phyloP scores from a whole-genome alignment of 768 basidiomycete genomes.

The Clitopilus passeckerianus region DNA sequence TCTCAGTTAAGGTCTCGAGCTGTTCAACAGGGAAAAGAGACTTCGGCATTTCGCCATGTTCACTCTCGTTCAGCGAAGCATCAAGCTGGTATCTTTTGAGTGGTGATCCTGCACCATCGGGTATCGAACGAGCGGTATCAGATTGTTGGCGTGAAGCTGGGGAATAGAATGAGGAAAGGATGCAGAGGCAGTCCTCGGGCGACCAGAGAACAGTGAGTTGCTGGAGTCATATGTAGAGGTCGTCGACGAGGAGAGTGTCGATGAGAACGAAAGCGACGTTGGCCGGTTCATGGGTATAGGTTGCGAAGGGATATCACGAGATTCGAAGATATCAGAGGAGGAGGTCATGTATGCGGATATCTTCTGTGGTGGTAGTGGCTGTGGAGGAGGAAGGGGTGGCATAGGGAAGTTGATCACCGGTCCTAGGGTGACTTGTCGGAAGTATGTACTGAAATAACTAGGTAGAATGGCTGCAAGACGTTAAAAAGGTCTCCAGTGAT shows the following conservation, averaged over 20 bases:
- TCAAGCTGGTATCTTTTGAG: slow-evolving; percentile 41
- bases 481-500: background rate
- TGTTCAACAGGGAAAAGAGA: slow-evolving; percentile 35
- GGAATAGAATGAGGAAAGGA: slow-evolving; percentile 22
- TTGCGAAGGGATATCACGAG: slow-evolving; percentile 30
- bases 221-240: slow-evolving; percentile 21
- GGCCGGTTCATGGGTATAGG: slow-evolving; percentile 31
- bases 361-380: slow-evolving; percentile 45
- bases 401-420: slow-evolving; percentile 63
- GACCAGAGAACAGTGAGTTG: slow-evolving; percentile 17
- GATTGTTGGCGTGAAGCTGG: slow-evolving; percentile 9
- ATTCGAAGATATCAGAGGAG: slow-evolving; percentile 26
- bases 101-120: slow-evolving; percentile 15
- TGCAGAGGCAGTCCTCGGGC: slow-evolving; percentile 23
- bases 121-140: slow-evolving; percentile 8
- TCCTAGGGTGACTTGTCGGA: slow-evolving; percentile 57
- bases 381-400: slow-evolving; percentile 65
- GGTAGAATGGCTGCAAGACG: slow-evolving; percentile 52
- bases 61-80: slow-evolving; percentile 38
- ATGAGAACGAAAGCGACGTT: slow-evolving; percentile 49
- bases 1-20: slow-evolving; percentile 44
- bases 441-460: slow-evolving; percentile 66
- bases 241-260: slow-evolving; percentile 37
- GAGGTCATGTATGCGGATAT: slow-evolving; percentile 32
- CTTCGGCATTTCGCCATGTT: slow-evolving; percentile 24